Evolutionary conservation across 129 eudicot genomes (phyloP).

Genomic region (Saposhnikovia divaricata): DNA sequence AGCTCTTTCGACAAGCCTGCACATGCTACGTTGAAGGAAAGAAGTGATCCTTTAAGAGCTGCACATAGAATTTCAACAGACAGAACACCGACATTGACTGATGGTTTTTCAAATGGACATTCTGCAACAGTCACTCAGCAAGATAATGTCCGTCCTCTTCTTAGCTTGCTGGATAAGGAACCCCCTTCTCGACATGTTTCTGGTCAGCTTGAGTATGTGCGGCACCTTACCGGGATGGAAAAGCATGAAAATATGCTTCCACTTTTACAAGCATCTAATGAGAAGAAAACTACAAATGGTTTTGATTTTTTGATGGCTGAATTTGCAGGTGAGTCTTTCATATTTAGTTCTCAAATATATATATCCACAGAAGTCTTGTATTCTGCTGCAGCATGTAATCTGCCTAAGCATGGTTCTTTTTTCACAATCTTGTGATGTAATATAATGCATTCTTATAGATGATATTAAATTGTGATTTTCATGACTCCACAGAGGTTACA

Average conservation of each 20-base stretch:
- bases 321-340: conserved; percentile 57
- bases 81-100: conserved; percentile 48
- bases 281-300: conserved; percentile 64
- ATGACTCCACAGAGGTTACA: conserved; percentile 62
- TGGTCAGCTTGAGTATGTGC: conserved; percentile 89
- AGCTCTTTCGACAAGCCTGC: neutral
- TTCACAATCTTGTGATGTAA: neutral
- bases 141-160: conserved; percentile 88
- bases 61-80: conserved; percentile 55
- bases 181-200: conserved; percentile 94
- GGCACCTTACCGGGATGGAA: conserved; percentile 81
- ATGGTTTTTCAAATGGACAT: conserved; percentile 56
- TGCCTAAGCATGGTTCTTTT: neutral
- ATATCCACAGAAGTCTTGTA: neutral
- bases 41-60: conserved; percentile 41
- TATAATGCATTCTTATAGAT: neutral
- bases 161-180: conserved; percentile 93
- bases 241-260: conserved; percentile 85
- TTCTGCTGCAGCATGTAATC: neutral
- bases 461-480: neutral
- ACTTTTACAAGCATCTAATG: conserved; percentile 74
- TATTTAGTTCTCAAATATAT: neutral
- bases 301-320: conserved; percentile 89
- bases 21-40: conserved; percentile 6
- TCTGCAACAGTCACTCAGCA: conserved; percentile 48